Conservation (phyloP, 2,329 filamentous ascomycete genomes). For the Bipolaris gigantea region DNA sequence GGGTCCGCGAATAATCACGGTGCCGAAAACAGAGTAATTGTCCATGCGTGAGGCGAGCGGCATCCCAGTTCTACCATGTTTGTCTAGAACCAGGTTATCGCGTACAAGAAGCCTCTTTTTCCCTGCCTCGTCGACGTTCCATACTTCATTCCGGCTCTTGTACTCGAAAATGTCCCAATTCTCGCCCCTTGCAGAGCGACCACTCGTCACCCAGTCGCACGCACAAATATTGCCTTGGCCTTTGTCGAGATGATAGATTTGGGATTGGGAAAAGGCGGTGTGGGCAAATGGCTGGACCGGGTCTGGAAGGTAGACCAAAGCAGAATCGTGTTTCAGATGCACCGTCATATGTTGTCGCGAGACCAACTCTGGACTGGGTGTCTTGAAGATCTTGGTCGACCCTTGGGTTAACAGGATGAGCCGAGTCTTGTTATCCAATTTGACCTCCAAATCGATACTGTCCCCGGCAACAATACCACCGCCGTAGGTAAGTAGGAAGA, state of each 20-base stretch:
- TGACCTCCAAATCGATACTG: conserved; percentile 71
- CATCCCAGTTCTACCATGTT: conserved; percentile 41
- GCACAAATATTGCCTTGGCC: conserved; percentile 67
- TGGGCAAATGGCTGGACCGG: conserved; percentile 88
- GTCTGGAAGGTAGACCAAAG: conserved; percentile 74
- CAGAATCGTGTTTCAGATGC: conserved; percentile 52
- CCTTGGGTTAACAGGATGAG: conserved; percentile 68
- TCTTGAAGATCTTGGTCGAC: conserved; percentile 95
- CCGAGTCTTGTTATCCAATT: conserved; percentile 64
- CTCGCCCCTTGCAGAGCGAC: conserved; percentile 81
- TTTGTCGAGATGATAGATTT: conserved; percentile 68
- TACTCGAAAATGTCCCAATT: conserved; percentile 82
- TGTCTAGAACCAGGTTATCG: conserved; percentile 78
- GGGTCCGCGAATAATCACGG: conserved; percentile 77
- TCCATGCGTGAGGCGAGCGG: conserved; percentile 63
- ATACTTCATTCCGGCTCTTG: conserved; percentile 87
- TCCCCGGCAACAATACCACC: conserved; percentile 91
- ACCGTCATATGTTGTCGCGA: conserved; percentile 56
- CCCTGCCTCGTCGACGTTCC: conserved; percentile 49
- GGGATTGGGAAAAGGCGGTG: conserved; percentile 81
- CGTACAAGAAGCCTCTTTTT: conserved; percentile 71
- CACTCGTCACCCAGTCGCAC: conserved; percentile 92
- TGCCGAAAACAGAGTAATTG: conserved; percentile 76
- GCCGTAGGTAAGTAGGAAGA: conserved; percentile 92
- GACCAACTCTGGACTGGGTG: conserved; percentile 53